These are phyloP conservation scores for Nakazawaea peltata DNA, from an alignment of 805 yeast species.

Conservation along the genomic window DNA sequence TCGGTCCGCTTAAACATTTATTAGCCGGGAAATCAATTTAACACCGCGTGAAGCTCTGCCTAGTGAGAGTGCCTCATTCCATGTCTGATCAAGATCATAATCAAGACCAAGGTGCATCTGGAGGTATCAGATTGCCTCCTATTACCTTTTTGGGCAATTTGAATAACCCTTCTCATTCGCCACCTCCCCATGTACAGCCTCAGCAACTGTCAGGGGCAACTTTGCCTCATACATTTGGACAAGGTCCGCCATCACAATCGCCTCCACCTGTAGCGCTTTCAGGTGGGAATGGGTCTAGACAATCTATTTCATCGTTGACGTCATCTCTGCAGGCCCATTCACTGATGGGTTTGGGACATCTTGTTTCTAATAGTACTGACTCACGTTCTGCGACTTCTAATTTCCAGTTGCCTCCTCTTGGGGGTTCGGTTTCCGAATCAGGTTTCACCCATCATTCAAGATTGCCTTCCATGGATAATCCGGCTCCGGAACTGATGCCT, in stretches of 20 bases:
- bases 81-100: background rate
- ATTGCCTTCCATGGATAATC: background rate
- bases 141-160: slow-evolving; percentile 22
- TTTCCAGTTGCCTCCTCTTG: slow-evolving; percentile 8
- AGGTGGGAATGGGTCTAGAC: too few species aligned
- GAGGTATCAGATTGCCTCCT: slow-evolving; percentile 28
- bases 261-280: too few species aligned
- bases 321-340: too few species aligned
- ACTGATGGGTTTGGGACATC: slow-evolving; percentile 2
- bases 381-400: background rate
- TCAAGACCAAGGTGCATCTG: background rate
- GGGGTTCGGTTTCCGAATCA: background rate
- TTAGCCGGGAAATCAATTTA: too few species aligned
- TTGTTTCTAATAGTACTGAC: background rate
- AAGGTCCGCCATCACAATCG: background rate
- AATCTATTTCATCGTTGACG: too few species aligned
- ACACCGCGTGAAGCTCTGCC: too few species aligned
- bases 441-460: background rate
- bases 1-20: too few species aligned
- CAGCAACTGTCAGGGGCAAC: background rate
- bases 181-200: slow-evolving; percentile 1
- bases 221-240: background rate
- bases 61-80: too few species aligned
- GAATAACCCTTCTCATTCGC: slow-evolving; percentile 1
- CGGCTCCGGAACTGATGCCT: background rate